phyloP scores from a whole-genome alignment of 495 filamentous ascomycete genomes.

The Aspergillus sparsus region DNA sequence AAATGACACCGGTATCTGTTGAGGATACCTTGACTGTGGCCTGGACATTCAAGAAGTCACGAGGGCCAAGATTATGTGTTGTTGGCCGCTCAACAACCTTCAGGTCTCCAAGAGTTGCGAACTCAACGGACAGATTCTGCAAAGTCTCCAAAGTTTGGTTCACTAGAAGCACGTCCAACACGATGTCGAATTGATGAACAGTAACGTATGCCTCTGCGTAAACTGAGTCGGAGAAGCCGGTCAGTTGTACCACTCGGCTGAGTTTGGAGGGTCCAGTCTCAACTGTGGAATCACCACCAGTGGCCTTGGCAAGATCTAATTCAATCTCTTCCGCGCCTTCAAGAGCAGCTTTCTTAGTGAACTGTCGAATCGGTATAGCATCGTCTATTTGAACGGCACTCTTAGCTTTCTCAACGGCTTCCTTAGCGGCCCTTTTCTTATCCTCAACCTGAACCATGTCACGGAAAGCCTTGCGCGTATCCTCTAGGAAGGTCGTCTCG shows the following conservation, averaged over 20 bases:
- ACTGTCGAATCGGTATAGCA: conserved; percentile 85
- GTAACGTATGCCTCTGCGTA: conserved; percentile 99
- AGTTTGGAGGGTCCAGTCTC: conserved; percentile 92
- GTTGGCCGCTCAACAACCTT: conserved; percentile 97
- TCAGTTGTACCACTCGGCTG: conserved; percentile 93
- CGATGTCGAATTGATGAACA: conserved; percentile 98
- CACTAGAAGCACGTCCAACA: conserved; percentile 93
- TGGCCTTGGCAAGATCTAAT: conserved; percentile 89
- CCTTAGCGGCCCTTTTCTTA: conserved; percentile 91
- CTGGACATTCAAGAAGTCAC: conserved; percentile 97
- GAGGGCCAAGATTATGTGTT: conserved; percentile 90
- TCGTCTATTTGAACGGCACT: conserved; percentile 94
- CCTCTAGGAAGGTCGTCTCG: conserved; percentile 90
- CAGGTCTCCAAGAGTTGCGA: conserved; percentile 94
- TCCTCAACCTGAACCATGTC: conserved; percentile 99
- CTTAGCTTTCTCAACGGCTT: conserved; percentile 88
- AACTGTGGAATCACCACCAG: conserved; percentile 79
- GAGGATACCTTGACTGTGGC: conserved; percentile 99
- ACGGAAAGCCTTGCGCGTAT: conserved; percentile 93
- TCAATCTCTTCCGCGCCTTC: conserved; percentile 86
- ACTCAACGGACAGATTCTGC: conserved; percentile 96
- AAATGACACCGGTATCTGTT: conserved; percentile 98
- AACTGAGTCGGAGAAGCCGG: conserved; percentile 97
- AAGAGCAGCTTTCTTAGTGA: conserved; percentile 85
- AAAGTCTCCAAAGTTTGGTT: conserved; percentile 97